These are phyloP conservation scores for Aspergillus eucalypticola DNA, from an alignment of 2,329 filamentous ascomycete species.

Conservation along the genomic window DNA sequence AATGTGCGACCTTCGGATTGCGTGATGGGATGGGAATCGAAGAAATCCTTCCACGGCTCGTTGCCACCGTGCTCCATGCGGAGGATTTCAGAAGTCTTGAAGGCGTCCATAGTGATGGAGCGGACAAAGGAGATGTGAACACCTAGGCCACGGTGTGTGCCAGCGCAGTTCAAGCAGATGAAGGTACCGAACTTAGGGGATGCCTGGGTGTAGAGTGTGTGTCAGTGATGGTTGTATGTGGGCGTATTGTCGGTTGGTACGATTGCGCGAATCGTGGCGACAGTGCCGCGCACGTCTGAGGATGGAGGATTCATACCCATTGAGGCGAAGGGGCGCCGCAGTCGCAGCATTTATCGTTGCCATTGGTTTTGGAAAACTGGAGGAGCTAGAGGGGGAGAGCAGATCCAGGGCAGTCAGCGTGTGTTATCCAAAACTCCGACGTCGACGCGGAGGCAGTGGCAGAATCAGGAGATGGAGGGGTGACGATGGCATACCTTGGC, in stretches of 20 bases:
- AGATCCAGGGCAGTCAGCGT: constrained; percentile 3
- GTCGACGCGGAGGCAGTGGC: background rate
- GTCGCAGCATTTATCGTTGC: constrained; percentile 90
- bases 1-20: constrained; percentile 69
- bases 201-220: constrained; percentile 47
- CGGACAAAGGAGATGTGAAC: constrained; percentile 99
- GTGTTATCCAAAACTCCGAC: constrained; percentile 13
- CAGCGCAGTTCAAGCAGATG: constrained; percentile 95
- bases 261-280: constrained; percentile 4
- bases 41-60: constrained; percentile 82
- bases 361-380: constrained; percentile 84
- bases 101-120: constrained; percentile 97
- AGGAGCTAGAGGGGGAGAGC: constrained; percentile 64
- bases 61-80: constrained; percentile 94
- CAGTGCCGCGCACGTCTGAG: too few species aligned
- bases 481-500: constrained; percentile 68
- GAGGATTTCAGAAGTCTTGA: constrained; percentile 89
- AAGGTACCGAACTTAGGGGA: constrained; percentile 97
- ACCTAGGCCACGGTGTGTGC: constrained; percentile 88
- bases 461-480: constrained; percentile 1
- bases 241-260: background rate
- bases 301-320: constrained; percentile 66
- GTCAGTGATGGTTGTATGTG: background rate
- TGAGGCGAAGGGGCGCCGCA: constrained; percentile 94
- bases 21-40: constrained; percentile 69